Evolutionary conservation across 1,284 basidiomycete genomes (phyloP), one percentile per base, ranked within the genome.

Genomic region (Rhodotorula sp.): DNA sequence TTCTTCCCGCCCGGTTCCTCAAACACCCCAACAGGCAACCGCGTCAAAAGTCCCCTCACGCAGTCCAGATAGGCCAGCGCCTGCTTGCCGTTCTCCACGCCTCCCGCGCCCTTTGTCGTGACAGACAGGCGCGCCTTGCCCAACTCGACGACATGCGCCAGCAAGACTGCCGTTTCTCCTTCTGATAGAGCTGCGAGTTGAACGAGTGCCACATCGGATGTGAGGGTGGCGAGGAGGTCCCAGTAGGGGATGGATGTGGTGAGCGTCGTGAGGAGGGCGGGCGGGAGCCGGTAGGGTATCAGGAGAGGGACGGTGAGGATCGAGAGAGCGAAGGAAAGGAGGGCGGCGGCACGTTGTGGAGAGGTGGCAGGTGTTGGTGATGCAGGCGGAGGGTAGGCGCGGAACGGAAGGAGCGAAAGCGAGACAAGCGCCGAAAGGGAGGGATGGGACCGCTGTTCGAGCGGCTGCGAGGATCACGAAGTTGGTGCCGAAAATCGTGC

Each of bases 181-280:
- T 37, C 37, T 15, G 54, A 18, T 4, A 40, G 22, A 24, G 8
- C 34, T 13, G 9, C 46, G 30, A n/a, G 24, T 31, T 13, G 13
- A 16, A 8, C 11, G 58, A 28, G 11, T 84, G 0, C 85, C 51
- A 44, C 5, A 3, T n/a, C 82, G 76, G 91, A 88, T 52, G 85
- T 79, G 8, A 90, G 79, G 75, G 89, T 90, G 1, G 88, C 86
- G 20, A 89, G 76, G 5, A 91, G 82, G 72, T 90, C 85, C 30
- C 59, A 61, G 37, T 53, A 34, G 18, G 59, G 59, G 22, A 61
- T n/a, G 18, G 26, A 26, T 28, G 51, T 31, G 73, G 47, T 57
- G 31, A 31, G 28, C 13, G 46, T 62, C 24, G 61, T 80, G 51
- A 28, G 76, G 65, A 58, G 77, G 1, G 79, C 67, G n/a, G 85